A percentile compares a stretch with the other conserved stretches of the same genome.
Conservation (phyloP, 2,329 filamentous ascomycete species). For the Metarhizium brunneum region DNA sequence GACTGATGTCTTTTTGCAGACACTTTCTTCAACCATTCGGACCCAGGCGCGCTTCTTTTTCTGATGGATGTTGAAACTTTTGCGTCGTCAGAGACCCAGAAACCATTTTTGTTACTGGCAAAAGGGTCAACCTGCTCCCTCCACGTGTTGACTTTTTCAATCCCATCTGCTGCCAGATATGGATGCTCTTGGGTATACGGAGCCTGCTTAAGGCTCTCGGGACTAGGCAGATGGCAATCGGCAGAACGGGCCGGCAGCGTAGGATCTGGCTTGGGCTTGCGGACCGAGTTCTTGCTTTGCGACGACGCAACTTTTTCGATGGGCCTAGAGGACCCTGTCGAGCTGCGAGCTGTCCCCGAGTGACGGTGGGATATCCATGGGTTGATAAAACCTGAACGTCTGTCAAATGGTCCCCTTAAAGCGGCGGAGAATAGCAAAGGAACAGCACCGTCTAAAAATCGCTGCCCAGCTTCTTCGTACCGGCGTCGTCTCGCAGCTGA, state of each 20-base stretch:
- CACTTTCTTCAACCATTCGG: slow-evolving; percentile 23
- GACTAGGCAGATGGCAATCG: slow-evolving; percentile 33
- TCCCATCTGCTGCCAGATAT: slow-evolving; percentile 21
- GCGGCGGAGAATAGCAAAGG: slow-evolving; percentile 51
- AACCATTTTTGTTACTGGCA: slow-evolving; percentile 7
- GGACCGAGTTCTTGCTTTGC: slow-evolving; percentile 7
- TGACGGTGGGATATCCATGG: slow-evolving; percentile 18
- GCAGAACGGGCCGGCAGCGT: slow-evolving; percentile 10
- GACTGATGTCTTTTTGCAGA: slow-evolving; percentile 19
- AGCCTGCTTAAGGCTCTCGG: slow-evolving; percentile 28
- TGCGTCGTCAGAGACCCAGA: slow-evolving; percentile 12
- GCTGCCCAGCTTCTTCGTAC: slow-evolving; percentile 49
- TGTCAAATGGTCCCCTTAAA: slow-evolving; percentile 52
- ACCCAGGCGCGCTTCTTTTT: slow-evolving; percentile 16
- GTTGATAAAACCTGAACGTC: slow-evolving; percentile 20
- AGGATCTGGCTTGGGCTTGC: slow-evolving; percentile 1
- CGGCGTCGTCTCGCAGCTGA: slow-evolving; percentile 37
- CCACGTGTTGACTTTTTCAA: slow-evolving; percentile 24
- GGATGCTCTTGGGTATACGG: slow-evolving; percentile 17
- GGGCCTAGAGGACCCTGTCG: not conserved
- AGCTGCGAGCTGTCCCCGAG: not conserved
- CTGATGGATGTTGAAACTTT: slow-evolving; percentile 9
- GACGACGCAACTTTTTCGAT: not conserved
- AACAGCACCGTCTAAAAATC: slow-evolving; percentile 46
- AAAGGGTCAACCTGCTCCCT: slow-evolving; percentile 13